Base-by-base conservation (phyloP, 768 basidiomycete genomes). In the Pisolithus albus region DNA sequence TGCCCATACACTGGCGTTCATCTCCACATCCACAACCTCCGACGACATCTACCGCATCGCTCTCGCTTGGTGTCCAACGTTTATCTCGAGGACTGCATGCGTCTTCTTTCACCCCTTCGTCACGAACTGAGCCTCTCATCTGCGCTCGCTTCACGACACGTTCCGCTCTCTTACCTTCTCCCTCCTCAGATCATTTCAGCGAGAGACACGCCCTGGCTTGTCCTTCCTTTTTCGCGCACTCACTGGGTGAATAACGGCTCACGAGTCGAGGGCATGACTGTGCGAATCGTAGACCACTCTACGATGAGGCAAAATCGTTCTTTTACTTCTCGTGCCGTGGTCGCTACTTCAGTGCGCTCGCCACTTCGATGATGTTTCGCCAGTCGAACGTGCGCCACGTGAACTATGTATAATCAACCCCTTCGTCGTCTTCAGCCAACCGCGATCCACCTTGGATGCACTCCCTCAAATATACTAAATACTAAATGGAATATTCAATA, bases 1-100 rank as follows among this genome's bases (percentile, higher is more conserved):
- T 74, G 83, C 85, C 85, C 70, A 88, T 64, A 86, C 87, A 84
- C 74, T 64, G 84, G 84, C 63, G 51, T 77, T 32, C 78, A 69
- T 70, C 7, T 26, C 6, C 63, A 57, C 60, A 65, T 67, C 62
- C 53, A 18, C 30, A n/a, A 66, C 65, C 56, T 21, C 47, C 32
- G 50, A 44, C 46, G 51, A 44, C 46, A 50, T 56, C 63, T 56
- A 47, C 40, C 45, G 5, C 49, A 48, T 61, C 58, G 56, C 58
- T 50, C 49, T 43, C 23, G 28, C 41, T 53, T 50, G 56, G 55
- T 67, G 65, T 67, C 54, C 48, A 56, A 63, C 49, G 45, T 34
- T 15, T 13, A 15, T 34, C 34, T 34, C 34, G 34, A 34, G 34
- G 34, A 34, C 34, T 45, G 24, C 24, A 1, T 4, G 24, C 18